Evolutionary conservation across 257 asterid species (phyloP).

Genomic region (Ophiorrhiza pumila): DNA sequence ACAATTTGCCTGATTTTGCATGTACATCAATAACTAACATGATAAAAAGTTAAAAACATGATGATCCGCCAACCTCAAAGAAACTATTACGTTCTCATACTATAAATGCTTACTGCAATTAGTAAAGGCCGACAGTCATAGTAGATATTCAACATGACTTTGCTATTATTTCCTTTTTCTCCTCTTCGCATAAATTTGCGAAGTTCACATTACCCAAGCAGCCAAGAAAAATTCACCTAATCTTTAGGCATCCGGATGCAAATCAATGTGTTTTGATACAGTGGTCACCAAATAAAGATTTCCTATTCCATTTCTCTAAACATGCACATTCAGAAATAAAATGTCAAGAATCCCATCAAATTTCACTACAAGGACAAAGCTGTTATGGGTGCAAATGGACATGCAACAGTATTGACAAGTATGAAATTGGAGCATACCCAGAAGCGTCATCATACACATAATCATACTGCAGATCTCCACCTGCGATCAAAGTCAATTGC

Average conservation of each 20-base stretch:
- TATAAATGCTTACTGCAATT: not conserved
- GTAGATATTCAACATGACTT: not conserved
- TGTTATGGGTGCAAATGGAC: not conserved
- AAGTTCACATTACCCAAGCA: not conserved
- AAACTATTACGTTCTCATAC: not conserved
- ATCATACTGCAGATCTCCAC: constrained; percentile 60
- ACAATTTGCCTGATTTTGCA: not conserved
- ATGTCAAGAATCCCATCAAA: not conserved
- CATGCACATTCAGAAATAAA: not conserved
- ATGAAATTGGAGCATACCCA: constrained; percentile 52
- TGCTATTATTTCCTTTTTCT: not conserved
- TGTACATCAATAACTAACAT: not conserved
- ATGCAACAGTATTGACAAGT: constrained; percentile 6
- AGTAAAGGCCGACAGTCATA: not conserved
- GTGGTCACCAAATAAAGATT: not conserved
- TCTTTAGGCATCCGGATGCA: not conserved
- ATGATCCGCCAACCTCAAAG: not conserved
- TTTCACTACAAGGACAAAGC: not conserved
- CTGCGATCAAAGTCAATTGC: constrained; percentile 41
- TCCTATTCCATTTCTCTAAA: not conserved
- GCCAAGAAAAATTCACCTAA: constrained; percentile 1
- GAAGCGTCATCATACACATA: constrained; percentile 75
- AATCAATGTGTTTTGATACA: not conserved
- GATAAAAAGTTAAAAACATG: not conserved
- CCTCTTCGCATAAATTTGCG: not conserved